A percentile compares a stretch with the other conserved stretches of the same genome.
These are phyloP conservation scores for Chenopodium quinoa DNA, from an alignment of 148 eudicot species.

Conservation along the genomic window DNA sequence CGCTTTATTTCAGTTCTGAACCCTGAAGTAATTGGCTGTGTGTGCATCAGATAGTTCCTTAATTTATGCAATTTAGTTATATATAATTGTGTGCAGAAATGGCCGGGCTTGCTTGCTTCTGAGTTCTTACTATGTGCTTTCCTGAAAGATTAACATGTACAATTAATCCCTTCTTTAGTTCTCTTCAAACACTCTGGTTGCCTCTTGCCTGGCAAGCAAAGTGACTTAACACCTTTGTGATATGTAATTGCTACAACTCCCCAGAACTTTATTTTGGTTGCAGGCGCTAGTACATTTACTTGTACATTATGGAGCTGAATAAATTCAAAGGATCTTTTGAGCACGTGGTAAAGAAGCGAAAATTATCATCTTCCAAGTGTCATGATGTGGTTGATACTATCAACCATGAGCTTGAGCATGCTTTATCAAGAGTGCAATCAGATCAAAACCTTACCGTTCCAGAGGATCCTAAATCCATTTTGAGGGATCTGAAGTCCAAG, in stretches of 20 bases:
- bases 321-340: conserved; percentile 44
- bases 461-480: conserved; percentile 14
- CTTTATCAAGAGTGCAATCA: conserved; percentile 37
- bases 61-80: neutral
- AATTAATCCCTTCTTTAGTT: too few relatives aligned
- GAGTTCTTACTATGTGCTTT: neutral
- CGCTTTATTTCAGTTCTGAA: neutral
- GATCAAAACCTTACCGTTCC: conserved; percentile 29
- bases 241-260: neutral
- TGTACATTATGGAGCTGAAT: conserved; percentile 42
- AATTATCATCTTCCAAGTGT: conserved; percentile 44
- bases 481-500: conserved; percentile 43
- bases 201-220: too few relatives aligned
- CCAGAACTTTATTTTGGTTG: neutral
- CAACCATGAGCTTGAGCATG: conserved; percentile 41
- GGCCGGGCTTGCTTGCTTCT: neutral
- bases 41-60: neutral
- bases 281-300: conserved; percentile 7
- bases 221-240: too few relatives aligned
- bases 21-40: too few relatives aligned
- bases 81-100: neutral
- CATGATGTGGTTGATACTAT: conserved; percentile 45
- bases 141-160: neutral
- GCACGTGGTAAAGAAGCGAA: conserved; percentile 52
- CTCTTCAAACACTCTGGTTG: too few relatives aligned